Conservation (phyloP, 257 asterid genomes). For the Nicotiana undulata region DNA sequence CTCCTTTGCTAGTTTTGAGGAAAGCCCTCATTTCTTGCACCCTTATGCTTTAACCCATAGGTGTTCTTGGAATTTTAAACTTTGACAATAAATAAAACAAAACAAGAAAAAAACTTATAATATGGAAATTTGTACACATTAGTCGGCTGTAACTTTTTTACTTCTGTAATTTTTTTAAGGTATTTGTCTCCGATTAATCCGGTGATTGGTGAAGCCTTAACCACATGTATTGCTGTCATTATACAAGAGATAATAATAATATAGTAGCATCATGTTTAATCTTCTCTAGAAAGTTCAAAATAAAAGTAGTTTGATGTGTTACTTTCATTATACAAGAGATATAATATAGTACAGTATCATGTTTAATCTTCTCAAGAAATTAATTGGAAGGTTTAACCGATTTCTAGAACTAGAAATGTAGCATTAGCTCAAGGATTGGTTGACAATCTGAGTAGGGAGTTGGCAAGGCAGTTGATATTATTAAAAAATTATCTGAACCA, state of each 20-base stretch:
- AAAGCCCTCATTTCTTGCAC: slow-evolving; percentile 16
- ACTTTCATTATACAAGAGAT: background rate
- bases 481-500: background rate
- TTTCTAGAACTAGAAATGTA: background rate
- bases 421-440: no score
- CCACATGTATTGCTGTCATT: background rate
- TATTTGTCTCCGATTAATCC: background rate
- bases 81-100: background rate
- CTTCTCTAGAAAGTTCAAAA: background rate
- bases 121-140: background rate
- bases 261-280: background rate
- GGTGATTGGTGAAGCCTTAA: background rate
- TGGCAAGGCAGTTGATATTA: background rate
- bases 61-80: slow-evolving; percentile 15
- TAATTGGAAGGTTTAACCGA: background rate
- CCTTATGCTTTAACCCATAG: slow-evolving; percentile 23
- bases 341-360: background rate
- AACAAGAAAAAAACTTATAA: background rate
- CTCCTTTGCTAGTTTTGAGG: slow-evolving; percentile 37
- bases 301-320: background rate
- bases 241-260: background rate
- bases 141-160: background rate
- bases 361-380: background rate
- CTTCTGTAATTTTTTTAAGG: background rate
- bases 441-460: background rate